Base-by-base conservation (phyloP, 2,329 filamentous ascomycete species). In the Leptographium wingfieldii region DNA sequence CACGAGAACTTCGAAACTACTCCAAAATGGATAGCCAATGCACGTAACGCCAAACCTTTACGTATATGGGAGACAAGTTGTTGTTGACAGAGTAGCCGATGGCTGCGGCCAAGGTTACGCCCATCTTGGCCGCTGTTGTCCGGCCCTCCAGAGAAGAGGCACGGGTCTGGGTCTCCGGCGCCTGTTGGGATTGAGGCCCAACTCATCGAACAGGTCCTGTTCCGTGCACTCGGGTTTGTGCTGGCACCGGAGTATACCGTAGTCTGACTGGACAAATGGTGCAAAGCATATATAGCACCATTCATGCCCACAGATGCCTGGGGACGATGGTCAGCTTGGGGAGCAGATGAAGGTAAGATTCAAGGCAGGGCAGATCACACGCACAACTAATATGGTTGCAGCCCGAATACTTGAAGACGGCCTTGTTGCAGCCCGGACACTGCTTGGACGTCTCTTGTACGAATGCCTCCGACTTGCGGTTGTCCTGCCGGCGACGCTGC, bases 301-400 rank as follows among this genome's bases (percentile, higher is more conserved):
- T 56, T 75, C 69, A 40, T 73, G 70, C 7, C 71, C 69, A 56
- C 73, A 76, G 6, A 68, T 55, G 52, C 68, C 68, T 70, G 51
- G 31, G 22, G 16, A 9, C 22, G 27, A 31, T 31, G 9, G 7
- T 27, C 22, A 40, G 31, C 4, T 33, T 49, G 52, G 61, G 43
- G 60, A 33, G 35, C 14, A 40, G 16, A 46, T 7, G n/a, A 9
- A 25, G 9, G 27, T n/a, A 16, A 2, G 6, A 33, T 5, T 43
- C 48, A 54, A 12, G 22, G 33, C 16, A 43, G 16, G 31, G 27
- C 11, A 48, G 55, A 14, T 7, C 12, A 69, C 38, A 69, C 71
- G 67, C 64, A 73, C 73, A 75, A 1, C 72, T 75, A 3, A 76
- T 71, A 60, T 75, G 73, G 60, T 74, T 73, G 59, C 73, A 76